Base-by-base conservation (phyloP, 2,329 filamentous ascomycete species). In the Phaeosphaeria sp. region DNA sequence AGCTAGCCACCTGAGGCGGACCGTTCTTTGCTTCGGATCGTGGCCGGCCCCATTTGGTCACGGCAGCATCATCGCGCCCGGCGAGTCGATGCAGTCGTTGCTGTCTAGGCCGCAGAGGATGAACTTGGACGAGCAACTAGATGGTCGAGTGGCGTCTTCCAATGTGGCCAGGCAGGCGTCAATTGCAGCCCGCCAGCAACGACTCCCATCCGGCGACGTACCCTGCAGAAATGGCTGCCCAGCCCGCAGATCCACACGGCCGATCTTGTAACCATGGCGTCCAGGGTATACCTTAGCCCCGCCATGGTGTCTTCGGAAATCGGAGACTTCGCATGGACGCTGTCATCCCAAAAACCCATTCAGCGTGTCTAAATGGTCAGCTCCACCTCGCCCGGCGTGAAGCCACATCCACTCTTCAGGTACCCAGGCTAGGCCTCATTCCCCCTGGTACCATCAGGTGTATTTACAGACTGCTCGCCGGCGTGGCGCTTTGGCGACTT, bases 221-320 rank as follows among this genome's bases (percentile, higher is more conserved):
- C 72, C 72, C 71, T 74, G 70, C 73, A 74, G 69, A 56, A 65
- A 63, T 65, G 65, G 66, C 60, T 71, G 72, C 65, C 69, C 68
- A 68, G 65, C 59, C 56, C 67, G 73, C 65, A 71, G 72, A 76
- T 77, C 72, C 65, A 72, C 66, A 64, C 64, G 56, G 58, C 71
- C 63, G 71, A 73, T 76, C 76, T 73, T 72, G 71, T 75, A 72
- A 75, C 72, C 63, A 68, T 69, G 72, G 70, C 68, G 62, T 68
- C 58, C 69, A 71, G 66, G 69, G 67, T 68, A 64, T 65, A 20
- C 59, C 60, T 59, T 67, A 62, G 70, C 70, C 71, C 72, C 72
- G 65, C 72, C 69, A 66, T 69, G 57, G 63, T 64, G 61, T 65
- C 60, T 64, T 76, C 70, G 74, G 72, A 73, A 73, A 75, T 74